phyloP scores from a whole-genome alignment of 2,329 filamentous ascomycete species.

The Ophiocordyceps australis region DNA sequence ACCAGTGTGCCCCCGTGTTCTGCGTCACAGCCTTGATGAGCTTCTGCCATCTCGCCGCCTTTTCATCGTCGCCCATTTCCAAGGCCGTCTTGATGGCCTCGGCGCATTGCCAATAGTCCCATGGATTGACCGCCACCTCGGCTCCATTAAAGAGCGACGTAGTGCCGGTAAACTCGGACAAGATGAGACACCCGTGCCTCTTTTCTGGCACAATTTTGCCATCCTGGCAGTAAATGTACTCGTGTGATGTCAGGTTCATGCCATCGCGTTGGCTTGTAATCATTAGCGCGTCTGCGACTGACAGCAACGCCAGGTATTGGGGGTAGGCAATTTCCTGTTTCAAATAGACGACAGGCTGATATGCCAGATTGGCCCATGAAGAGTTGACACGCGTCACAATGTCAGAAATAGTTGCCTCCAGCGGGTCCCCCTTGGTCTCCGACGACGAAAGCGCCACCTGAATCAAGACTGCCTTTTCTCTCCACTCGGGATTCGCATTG shows the following conservation, averaged over 20 bases:
- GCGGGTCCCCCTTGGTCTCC: constrained; percentile 71
- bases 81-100: constrained; percentile 71
- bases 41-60: constrained; percentile 53
- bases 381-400: constrained; percentile 93
- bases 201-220: constrained; percentile 50
- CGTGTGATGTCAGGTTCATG: constrained; percentile 93
- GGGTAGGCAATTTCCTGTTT: constrained; percentile 89
- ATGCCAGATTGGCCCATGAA: constrained; percentile 73
- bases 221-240: constrained; percentile 87
- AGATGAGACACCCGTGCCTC: constrained; percentile 74
- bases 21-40: constrained; percentile 57
- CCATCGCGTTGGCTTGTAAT: constrained; percentile 91
- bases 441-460: constrained; percentile 86
- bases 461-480: constrained; percentile 74
- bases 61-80: constrained; percentile 63
- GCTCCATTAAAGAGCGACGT: constrained; percentile 67
- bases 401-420: constrained; percentile 77
- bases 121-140: constrained; percentile 79
- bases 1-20: constrained; percentile 77
- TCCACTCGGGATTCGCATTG: constrained; percentile 83
- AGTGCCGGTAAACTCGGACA: constrained; percentile 91
- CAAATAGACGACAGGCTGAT: constrained; percentile 83
- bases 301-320: constrained; percentile 82
- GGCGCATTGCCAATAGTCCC: constrained; percentile 81
- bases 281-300: constrained; percentile 80